Percentiles rank a stretch among this genome's conserved stretches.
Evolutionary conservation across 768 basidiomycete genomes (phyloP).

Genomic region (Amanita subjunquillea): DNA sequence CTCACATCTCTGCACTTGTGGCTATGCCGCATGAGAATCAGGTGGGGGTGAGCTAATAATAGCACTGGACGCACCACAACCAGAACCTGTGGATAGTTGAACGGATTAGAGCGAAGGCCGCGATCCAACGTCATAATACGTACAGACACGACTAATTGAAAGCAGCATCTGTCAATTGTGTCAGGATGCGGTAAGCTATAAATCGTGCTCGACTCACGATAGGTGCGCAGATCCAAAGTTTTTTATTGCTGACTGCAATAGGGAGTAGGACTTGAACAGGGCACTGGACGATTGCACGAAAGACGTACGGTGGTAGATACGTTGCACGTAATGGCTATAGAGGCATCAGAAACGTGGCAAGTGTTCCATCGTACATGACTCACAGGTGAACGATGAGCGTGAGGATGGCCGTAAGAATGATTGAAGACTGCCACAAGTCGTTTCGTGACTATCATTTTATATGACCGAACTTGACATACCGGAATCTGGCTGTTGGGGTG

Average conservation of each 20-base stretch:
- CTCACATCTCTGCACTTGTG: slow-evolving; percentile 17
- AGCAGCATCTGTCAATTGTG: slow-evolving; percentile 11
- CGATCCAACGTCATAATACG: not conserved
- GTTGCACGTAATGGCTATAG: slow-evolving; percentile 16
- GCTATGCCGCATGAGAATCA: slow-evolving; percentile 5
- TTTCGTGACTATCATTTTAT: not conserved
- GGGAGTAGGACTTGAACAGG: not conserved
- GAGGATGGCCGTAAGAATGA: slow-evolving; percentile 15
- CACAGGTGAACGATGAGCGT: slow-evolving; percentile 20
- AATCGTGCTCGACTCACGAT: slow-evolving; percentile 12
- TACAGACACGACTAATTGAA: slow-evolving; percentile 15
- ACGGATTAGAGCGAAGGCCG: not conserved
- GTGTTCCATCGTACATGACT: not conserved
- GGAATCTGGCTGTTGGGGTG: not conserved
- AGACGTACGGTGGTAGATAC: slow-evolving; percentile 16
- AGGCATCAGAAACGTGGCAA: not conserved
- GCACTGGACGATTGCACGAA: not conserved
- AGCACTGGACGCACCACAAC: not conserved
- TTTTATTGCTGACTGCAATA: slow-evolving; percentile 16
- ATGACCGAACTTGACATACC: not conserved
- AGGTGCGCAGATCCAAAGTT: slow-evolving; percentile 13
- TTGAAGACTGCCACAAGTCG: slow-evolving; percentile 10
- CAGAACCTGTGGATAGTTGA: not conserved
- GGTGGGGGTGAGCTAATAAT: no score
- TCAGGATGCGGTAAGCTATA: not conserved